Evolutionary conservation across 2,329 filamentous ascomycete species (phyloP).

Genomic region (Ophiosphaerella korrae): DNA sequence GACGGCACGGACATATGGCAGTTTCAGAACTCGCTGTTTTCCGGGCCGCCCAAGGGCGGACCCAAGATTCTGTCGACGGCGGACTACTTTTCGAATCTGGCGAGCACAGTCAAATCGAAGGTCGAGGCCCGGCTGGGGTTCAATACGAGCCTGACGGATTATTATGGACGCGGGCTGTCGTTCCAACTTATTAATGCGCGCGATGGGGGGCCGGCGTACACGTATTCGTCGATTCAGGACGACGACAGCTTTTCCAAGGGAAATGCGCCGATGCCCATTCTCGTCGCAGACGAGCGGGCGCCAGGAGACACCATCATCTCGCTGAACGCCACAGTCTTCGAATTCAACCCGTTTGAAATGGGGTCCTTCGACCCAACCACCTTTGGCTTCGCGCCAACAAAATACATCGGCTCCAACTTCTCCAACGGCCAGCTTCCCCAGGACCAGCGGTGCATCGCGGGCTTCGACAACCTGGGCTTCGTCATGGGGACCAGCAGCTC

Average conservation of each 20-base stretch:
- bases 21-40: slow-evolving; percentile 65
- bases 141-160: slow-evolving; percentile 77
- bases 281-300: slow-evolving; percentile 71
- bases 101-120: slow-evolving; percentile 65
- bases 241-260: slow-evolving; percentile 66
- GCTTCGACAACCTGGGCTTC: slow-evolving; percentile 82
- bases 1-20: slow-evolving; percentile 63
- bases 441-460: slow-evolving; percentile 68
- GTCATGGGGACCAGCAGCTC: slow-evolving; percentile 86
- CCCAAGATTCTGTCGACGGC: slow-evolving; percentile 61
- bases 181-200: slow-evolving; percentile 82
- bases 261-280: slow-evolving; percentile 72
- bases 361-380: slow-evolving; percentile 76
- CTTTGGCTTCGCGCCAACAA: slow-evolving; percentile 71
- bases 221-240: slow-evolving; percentile 78
- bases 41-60: slow-evolving; percentile 58
- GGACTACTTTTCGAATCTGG: slow-evolving; percentile 67
- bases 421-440: slow-evolving; percentile 63
- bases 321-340: slow-evolving; percentile 75
- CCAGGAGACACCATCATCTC: slow-evolving; percentile 67
- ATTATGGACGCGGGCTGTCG: slow-evolving; percentile 83
- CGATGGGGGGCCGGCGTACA: slow-evolving; percentile 75
- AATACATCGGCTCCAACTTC: slow-evolving; percentile 77
- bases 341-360: slow-evolving; percentile 81
- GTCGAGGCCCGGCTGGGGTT: slow-evolving; percentile 66